Evolutionary conservation across 306 rosid genomes (phyloP).

Genomic region (Glycyrrhiza uralensis): DNA sequence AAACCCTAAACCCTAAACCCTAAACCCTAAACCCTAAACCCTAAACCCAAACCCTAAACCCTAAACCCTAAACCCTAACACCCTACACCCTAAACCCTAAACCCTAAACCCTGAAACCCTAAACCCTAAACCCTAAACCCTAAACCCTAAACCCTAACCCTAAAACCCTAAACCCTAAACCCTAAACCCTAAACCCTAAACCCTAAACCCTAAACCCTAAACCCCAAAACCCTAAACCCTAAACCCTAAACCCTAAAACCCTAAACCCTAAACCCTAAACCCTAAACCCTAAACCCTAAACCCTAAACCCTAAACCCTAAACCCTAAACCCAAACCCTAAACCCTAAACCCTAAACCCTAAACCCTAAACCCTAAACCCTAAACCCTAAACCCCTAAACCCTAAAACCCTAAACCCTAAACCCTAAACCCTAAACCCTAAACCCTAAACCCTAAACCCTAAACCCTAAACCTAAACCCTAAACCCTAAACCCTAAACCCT

Average conservation of each 20-base stretch:
- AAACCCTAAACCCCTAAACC: neutral
- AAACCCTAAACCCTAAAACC: neutral
- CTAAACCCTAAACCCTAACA: neutral
- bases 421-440: neutral
- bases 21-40: constrained; percentile 26
- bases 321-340: neutral
- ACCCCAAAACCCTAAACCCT: neutral
- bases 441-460: neutral
- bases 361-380: neutral
- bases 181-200: neutral
- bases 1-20: constrained; percentile 22
- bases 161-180: neutral
- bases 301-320: neutral
- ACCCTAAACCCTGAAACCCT: neutral
- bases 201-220: neutral
- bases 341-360: neutral
- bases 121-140: neutral
- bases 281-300: neutral
- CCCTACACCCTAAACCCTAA: neutral
- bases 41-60: constrained; percentile 30
- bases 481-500: neutral
- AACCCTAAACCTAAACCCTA: neutral
- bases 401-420: neutral
- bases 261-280: neutral
- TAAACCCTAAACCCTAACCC: neutral